These are phyloP conservation scores for Dissophora ornata DNA, from an alignment of 192 early-diverging fungal species.

Conservation along the genomic window DNA sequence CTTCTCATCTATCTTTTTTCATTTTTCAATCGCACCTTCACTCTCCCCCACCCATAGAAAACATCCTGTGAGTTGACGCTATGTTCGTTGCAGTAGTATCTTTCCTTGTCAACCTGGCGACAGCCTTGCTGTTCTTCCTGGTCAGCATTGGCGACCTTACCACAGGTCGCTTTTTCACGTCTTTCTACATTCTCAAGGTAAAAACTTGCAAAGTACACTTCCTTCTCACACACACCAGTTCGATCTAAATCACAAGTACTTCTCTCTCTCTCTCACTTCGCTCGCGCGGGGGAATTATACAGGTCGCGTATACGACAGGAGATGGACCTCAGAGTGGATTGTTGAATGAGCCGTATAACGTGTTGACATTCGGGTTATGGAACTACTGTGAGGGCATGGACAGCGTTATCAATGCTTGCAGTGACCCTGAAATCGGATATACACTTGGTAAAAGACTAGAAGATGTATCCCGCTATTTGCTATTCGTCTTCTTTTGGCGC, in stretches of 20 bases:
- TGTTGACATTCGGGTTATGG: constrained; percentile 39
- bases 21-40: no score
- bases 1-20: no score
- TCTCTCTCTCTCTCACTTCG: no score
- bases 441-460: constrained; percentile 22
- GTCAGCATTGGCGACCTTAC: constrained; percentile 35
- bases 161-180: constrained; percentile 20
- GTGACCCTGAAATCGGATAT: constrained; percentile 18
- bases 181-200: constrained; percentile 42
- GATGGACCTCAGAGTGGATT: constrained; percentile 29
- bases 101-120: constrained; percentile 30
- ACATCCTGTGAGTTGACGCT: no score
- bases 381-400: constrained; percentile 34
- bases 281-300: no score
- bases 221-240: no score
- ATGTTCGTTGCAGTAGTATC: constrained; percentile 32
- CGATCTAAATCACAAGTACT: background rate
- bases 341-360: constrained; percentile 23
- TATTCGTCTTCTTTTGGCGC: no score
- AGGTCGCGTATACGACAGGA: constrained; percentile 24
- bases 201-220: background rate
- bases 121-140: constrained; percentile 30
- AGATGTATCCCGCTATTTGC: background rate
- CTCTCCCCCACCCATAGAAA: no score
- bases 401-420: constrained; percentile 23